A percentile compares a stretch with the other conserved stretches of the same genome.
phyloP scores from a whole-genome alignment of 192 early-diverging fungal species.

The Coemansia sp. region DNA sequence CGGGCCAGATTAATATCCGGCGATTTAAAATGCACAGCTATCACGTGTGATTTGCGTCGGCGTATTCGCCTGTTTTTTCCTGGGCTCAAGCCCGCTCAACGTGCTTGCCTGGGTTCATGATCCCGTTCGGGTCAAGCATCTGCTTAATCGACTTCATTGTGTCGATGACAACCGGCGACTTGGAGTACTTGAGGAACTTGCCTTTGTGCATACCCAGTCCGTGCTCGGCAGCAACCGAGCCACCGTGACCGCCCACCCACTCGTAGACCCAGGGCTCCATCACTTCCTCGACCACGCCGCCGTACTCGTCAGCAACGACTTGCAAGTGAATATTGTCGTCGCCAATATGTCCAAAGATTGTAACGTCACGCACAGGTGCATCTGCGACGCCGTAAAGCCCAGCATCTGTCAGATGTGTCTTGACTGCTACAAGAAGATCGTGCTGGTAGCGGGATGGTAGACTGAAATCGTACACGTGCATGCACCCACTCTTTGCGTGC shows the following conservation, averaged over 20 bases:
- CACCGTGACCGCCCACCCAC: constrained; percentile 64
- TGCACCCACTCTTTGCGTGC: constrained; percentile 44
- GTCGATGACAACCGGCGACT: constrained; percentile 73
- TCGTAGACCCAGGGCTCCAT: constrained; percentile 92
- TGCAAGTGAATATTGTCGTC: constrained; percentile 97
- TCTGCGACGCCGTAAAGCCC: constrained; percentile 36
- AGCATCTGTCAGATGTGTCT: constrained; percentile 16
- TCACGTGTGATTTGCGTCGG: not conserved
- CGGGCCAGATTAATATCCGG: not conserved
- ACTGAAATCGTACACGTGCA: constrained; percentile 52
- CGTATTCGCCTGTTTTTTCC: not conserved
- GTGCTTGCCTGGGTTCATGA: constrained; percentile 86
- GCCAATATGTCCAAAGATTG: constrained; percentile 95
- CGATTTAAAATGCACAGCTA: not conserved
- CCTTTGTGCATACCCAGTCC: constrained; percentile 80
- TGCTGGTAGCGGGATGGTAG: constrained; percentile 40
- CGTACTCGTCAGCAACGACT: constrained; percentile 67
- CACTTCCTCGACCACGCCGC: constrained; percentile 57
- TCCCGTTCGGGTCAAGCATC: constrained; percentile 86
- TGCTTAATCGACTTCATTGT: constrained; percentile 86
- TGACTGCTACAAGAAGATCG: constrained; percentile 32
- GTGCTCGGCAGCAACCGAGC: constrained; percentile 85
- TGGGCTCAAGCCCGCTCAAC: constrained; percentile 33
- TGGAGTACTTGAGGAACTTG: constrained; percentile 77
- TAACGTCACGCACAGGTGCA: constrained; percentile 64